Percentiles rank a stretch among this genome's conserved stretches.
phyloP scores from a whole-genome alignment of 1,284 basidiomycete species.

The Cryptococcus hybrid region DNA sequence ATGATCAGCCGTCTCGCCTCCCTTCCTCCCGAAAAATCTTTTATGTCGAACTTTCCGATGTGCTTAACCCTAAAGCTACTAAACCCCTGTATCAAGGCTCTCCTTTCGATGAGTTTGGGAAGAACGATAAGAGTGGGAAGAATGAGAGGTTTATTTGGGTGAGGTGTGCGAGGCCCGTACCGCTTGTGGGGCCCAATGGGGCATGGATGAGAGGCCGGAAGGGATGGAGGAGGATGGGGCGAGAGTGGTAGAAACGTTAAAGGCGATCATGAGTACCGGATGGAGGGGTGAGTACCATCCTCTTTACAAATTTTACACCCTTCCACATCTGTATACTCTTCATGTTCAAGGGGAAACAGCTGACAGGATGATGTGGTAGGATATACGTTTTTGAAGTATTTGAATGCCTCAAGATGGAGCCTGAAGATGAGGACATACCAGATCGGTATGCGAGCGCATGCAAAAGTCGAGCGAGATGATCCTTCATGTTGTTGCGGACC shows the following conservation, averaged over 20 bases:
- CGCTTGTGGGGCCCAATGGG: slow-evolving; percentile 8
- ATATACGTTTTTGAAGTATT: slow-evolving; percentile 7
- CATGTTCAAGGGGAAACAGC: neutral
- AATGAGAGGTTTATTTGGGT: slow-evolving; percentile 5
- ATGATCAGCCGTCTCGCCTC: slow-evolving; percentile 8
- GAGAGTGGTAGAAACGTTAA: slow-evolving; percentile 8
- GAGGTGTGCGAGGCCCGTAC: slow-evolving; percentile 7
- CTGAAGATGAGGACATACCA: slow-evolving; percentile 3
- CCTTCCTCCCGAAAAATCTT: slow-evolving; percentile 16
- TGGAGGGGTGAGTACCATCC: slow-evolving; percentile 11
- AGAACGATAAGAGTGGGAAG: neutral
- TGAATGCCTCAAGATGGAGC: slow-evolving; percentile 7
- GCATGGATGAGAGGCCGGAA: slow-evolving; percentile 1
- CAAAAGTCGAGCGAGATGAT: neutral
- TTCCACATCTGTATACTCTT: too few species aligned
- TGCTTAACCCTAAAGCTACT: slow-evolving; percentile 8
- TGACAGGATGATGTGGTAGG: slow-evolving; percentile 5
- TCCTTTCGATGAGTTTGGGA: neutral
- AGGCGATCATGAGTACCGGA: slow-evolving; percentile 12
- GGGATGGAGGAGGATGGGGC: slow-evolving; percentile 3
- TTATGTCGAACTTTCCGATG: slow-evolving; percentile 21
- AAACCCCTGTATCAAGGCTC: neutral
- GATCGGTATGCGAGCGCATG: slow-evolving; percentile 5
- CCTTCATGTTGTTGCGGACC: neutral
- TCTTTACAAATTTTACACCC: too few species aligned